phyloP scores from a whole-genome alignment of 164 flowering plant genomes.

The Paratinospora sagittata region DNA sequence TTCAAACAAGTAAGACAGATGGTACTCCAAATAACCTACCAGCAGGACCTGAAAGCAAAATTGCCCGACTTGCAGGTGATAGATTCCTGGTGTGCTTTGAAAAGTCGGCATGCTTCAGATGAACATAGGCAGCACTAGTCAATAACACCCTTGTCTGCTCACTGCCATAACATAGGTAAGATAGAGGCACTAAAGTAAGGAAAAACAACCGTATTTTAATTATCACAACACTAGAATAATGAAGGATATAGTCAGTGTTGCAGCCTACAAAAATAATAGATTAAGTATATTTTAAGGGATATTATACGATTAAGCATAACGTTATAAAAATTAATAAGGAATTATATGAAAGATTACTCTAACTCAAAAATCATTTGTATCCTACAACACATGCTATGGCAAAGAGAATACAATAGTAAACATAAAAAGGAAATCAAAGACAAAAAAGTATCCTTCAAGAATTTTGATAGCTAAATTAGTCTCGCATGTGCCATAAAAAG shows the following conservation, averaged over 20 bases:
- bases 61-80: conserved; percentile 84
- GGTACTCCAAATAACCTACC: conserved; percentile 40
- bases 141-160: conserved; percentile 80
- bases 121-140: conserved; percentile 91
- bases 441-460: background rate
- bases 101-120: conserved; percentile 72
- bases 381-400: too few relatives aligned
- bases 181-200: too few relatives aligned
- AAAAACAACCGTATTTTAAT: too few relatives aligned
- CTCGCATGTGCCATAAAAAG: too few relatives aligned
- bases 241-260: background rate
- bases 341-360: too few relatives aligned
- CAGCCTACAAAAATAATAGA: background rate
- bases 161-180: conserved; percentile 41
- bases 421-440: background rate
- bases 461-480: too few relatives aligned
- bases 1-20: background rate
- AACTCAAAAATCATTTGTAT: too few relatives aligned
- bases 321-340: background rate
- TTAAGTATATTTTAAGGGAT: background rate
- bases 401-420: too few relatives aligned
- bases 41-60: conserved; percentile 92
- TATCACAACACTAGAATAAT: background rate
- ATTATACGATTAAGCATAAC: background rate
- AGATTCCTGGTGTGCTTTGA: conserved; percentile 80